Evolutionary conservation across 495 filamentous ascomycete genomes (phyloP).

Genomic region (Talaromyces trachyspermus): DNA sequence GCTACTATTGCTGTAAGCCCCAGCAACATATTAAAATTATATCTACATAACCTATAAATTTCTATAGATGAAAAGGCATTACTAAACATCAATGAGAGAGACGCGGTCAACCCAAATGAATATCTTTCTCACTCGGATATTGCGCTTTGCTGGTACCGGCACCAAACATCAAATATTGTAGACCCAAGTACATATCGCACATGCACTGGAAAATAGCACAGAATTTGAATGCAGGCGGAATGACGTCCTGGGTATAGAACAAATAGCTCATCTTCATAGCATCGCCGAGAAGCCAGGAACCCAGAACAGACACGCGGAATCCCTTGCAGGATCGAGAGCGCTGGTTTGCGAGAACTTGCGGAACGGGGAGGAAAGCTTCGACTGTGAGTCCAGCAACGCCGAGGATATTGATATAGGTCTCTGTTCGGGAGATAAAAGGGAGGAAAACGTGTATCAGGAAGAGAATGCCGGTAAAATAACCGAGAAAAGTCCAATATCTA

Average conservation of each 20-base stretch:
- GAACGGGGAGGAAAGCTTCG: conserved; percentile 83
- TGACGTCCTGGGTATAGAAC: conserved; percentile 59
- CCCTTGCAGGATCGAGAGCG: conserved; percentile 75
- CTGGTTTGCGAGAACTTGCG: conserved; percentile 79
- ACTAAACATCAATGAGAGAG: too few species aligned
- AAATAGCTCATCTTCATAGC: conserved; percentile 96
- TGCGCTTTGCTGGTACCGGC: too few species aligned
- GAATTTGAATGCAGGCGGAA: conserved; percentile 83
- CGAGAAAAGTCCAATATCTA: conserved; percentile 85
- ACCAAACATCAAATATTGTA: conserved; percentile 82
- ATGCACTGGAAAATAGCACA: conserved; percentile 87
- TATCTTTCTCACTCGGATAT: conserved; percentile 35
- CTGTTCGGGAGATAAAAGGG: conserved; percentile 52
- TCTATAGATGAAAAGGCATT: not conserved
- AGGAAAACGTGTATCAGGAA: conserved; percentile 65
- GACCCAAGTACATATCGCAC: conserved; percentile 75
- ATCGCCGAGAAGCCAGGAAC: conserved; percentile 85
- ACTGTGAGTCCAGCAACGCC: conserved; percentile 81
- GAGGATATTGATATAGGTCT: conserved; percentile 60
- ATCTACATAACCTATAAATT: too few species aligned
- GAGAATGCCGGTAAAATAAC: conserved; percentile 59
- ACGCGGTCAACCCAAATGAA: conserved; percentile 32
- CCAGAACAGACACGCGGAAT: conserved; percentile 79
- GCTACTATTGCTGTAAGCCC: too few species aligned
- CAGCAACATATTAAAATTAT: too few species aligned